Base-by-base conservation (phyloP, 1,284 basidiomycete genomes). In the Puccinia coronata region DNA sequence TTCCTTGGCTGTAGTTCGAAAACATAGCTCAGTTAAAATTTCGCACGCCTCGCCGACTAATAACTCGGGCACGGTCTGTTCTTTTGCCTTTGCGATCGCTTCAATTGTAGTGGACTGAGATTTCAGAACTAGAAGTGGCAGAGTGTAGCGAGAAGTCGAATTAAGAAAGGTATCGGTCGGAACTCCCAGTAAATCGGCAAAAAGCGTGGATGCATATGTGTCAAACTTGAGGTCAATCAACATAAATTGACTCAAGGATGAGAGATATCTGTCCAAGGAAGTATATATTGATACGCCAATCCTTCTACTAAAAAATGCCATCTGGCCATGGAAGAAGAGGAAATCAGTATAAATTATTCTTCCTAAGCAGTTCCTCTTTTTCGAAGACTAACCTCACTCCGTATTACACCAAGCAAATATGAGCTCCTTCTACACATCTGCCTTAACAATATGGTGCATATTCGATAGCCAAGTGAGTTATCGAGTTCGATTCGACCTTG, bases 391-490 rank as follows among this genome's bases (percentile, higher is more conserved):
- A 81, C 80, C 61, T 81, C 80, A 59, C 57, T 81, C 67, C 39
- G 65, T 28, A 81, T 73, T 0, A 81, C 63, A 31, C 71, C 80
- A 11, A 71, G 80, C 49, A 81, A 39, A 57, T 67, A 81, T 23
- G 80, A 63, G 51, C 72, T 69, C 75, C 70, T 72, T 49, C 71
- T 57, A 55, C 61, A 67, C 71, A 81, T 81, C 31, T 81, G 80
- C n/a, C 80, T 47, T 43, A 81, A 28, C 23, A 81, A 51, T 23
- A 81, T 81, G 23, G 61, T 69, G 28, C 80, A 81, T 9, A 81
- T 53, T 39, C 70, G 69, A 65, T 63, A 41, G 49, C 79, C 67
- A 43, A 80, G 28, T 39, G 55, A 73, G 39, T 65, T 23, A 51
- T 43, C n/a, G 16, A 73, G 28, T 53, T 80, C 69, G 23, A 73